Percentiles rank a stretch among this genome's conserved stretches.
These are phyloP conservation scores for Carallia brachiata DNA, from an alignment of 345 rosid genomes.

Conservation along the genomic window DNA sequence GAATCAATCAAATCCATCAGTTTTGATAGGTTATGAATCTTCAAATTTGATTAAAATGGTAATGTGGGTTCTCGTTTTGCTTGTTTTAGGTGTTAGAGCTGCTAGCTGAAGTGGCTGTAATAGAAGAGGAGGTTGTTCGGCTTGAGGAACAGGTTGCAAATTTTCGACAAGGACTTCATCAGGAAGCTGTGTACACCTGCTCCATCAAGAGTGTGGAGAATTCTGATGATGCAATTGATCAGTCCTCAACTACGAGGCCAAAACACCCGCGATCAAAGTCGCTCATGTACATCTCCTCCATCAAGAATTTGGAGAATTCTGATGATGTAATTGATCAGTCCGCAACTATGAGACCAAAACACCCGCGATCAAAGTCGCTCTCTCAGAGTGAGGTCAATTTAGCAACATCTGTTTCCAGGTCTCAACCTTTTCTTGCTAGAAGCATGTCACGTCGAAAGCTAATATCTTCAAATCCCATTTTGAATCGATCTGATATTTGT, in stretches of 20 bases:
- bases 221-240: slow-evolving; percentile 41
- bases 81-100: slow-evolving; percentile 23
- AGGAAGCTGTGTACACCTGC: slow-evolving; percentile 72
- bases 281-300: slow-evolving; percentile 52
- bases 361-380: slow-evolving; percentile 71
- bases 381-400: slow-evolving; percentile 59
- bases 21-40: neutral
- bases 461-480: slow-evolving; percentile 39
- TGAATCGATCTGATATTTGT: slow-evolving; percentile 32
- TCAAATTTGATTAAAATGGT: slow-evolving; percentile 40
- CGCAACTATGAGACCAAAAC: slow-evolving; percentile 50
- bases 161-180: slow-evolving; percentile 42
- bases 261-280: slow-evolving; percentile 58
- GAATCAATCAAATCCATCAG: neutral
- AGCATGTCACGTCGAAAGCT: slow-evolving; percentile 64
- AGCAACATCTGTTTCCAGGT: slow-evolving; percentile 32
- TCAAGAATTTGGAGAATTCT: slow-evolving; percentile 56
- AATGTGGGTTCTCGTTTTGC: neutral
- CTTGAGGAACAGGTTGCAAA: slow-evolving; percentile 27
- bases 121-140: slow-evolving; percentile 28
- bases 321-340: slow-evolving; percentile 42
- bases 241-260: slow-evolving; percentile 43
- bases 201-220: slow-evolving; percentile 63
- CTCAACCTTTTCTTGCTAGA: slow-evolving; percentile 58
- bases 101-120: slow-evolving; percentile 28